A percentile compares a stretch with the other conserved stretches of the same genome.
These are phyloP conservation scores for Royoungia palumana DNA, from an alignment of 768 basidiomycete genomes.

Conservation along the genomic window DNA sequence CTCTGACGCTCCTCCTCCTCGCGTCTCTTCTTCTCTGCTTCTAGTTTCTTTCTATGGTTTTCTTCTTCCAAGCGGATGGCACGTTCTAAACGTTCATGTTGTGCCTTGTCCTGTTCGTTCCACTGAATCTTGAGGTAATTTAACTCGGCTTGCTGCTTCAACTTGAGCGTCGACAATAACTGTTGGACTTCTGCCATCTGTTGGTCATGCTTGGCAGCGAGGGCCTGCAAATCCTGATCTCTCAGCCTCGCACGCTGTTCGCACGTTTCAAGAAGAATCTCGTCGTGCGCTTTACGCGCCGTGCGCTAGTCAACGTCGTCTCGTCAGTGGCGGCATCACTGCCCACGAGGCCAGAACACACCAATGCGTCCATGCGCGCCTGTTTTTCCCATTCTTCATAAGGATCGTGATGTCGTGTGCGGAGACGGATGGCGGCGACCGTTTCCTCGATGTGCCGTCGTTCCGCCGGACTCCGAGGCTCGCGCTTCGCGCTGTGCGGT, in stretches of 20 bases:
- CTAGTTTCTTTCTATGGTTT: conserved; percentile 47
- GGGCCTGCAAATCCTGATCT: conserved; percentile 25
- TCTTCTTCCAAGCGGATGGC: conserved; percentile 65
- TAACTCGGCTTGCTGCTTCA: conserved; percentile 47
- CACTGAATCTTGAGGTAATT: conserved; percentile 41
- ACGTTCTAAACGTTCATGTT: conserved; percentile 58
- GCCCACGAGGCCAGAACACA: conserved; percentile 22
- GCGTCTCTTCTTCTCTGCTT: conserved; percentile 51
- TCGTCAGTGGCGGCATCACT: not conserved
- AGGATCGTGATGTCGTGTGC: conserved; percentile 42
- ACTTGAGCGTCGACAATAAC: conserved; percentile 40
- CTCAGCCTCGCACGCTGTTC: conserved; percentile 9
- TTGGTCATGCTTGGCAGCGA: conserved; percentile 41
- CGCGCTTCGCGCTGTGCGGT: conserved; percentile 16
- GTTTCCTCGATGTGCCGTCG: conserved; percentile 41
- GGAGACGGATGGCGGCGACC: conserved; percentile 44
- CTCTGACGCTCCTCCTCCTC: conserved; percentile 52
- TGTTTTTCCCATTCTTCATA: conserved; percentile 53
- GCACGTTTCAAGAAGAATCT: conserved; percentile 17
- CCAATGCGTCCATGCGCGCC: conserved; percentile 44
- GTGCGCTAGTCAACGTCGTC: conserved; percentile 28
- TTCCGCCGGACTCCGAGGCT: conserved; percentile 30
- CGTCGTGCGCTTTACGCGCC: conserved; percentile 35
- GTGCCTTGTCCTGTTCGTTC: conserved; percentile 41
- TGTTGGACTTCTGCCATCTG: conserved; percentile 52